These are phyloP conservation scores for Omphalea diandra DNA, from an alignment of 441 rosid species.

Conservation along the genomic window DNA sequence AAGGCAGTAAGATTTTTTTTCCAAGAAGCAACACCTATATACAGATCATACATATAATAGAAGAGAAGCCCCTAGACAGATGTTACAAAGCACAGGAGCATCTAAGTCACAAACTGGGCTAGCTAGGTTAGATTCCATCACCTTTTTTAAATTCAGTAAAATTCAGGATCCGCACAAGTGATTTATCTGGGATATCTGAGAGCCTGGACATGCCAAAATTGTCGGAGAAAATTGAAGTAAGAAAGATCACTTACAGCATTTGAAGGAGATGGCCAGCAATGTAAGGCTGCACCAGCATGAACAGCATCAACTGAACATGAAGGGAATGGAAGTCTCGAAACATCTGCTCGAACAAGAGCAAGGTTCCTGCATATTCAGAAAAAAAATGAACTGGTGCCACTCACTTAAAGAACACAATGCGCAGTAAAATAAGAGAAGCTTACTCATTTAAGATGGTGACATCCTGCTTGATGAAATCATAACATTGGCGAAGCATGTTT, in stretches of 20 bases:
- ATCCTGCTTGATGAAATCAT: constrained; percentile 74
- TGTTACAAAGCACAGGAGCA: not conserved
- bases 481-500: constrained; percentile 93
- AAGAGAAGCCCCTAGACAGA: not conserved
- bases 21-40: not conserved
- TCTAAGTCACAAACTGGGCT: not conserved
- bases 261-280: constrained; percentile 95
- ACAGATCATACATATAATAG: not conserved
- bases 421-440: constrained; percentile 14
- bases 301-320: constrained; percentile 82
- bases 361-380: constrained; percentile 49
- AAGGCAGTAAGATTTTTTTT: not conserved
- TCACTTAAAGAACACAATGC: not conserved
- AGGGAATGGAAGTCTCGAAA: constrained; percentile 81
- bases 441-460: constrained; percentile 38
- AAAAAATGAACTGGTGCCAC: constrained; percentile 22
- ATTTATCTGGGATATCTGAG: constrained; percentile 1
- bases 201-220: not conserved
- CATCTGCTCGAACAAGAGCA: constrained; percentile 90
- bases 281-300: constrained; percentile 94
- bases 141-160: not conserved
- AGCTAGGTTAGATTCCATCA: not conserved
- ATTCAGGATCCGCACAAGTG: constrained; percentile 1
- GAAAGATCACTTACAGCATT: constrained; percentile 59
- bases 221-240: not conserved